Evolutionary conservation across 345 rosid genomes (phyloP), one percentile per base, ranked within the genome.

Genomic region (Xanthoceras sorbifolium): DNA sequence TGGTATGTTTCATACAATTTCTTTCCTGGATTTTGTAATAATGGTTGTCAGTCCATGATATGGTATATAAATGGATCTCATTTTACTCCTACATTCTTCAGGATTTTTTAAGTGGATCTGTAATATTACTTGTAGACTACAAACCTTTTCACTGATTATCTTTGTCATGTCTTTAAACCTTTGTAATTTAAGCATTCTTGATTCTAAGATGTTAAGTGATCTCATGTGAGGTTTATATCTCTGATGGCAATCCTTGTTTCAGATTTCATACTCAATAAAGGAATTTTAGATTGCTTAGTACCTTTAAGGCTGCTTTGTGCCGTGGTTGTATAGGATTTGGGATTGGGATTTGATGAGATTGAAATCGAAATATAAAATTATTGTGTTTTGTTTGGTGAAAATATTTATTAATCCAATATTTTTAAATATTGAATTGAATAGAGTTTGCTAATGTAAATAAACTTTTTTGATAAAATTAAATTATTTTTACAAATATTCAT

Each of bases 1-100:
- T 77, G 99, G 99, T 95, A 89, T 72, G 87, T 15, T 73, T 22
- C 28, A n/a, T 74, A 23, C 31, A 55, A 14, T 26, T 77, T 36
- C 46, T 64, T 70, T 52, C 63, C 57, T 69, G 28, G 17, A 64
- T 22, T 64, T 60, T 22, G 73, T 20, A 64, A 57, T 34, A 38
- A 44, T 14, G 42, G 26, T 59, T 65, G 36, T 55, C 63, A 48
- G 7, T 46, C 54, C 61, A 52, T n/a, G 64, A 29, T 26, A 32
- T 18, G 34, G 38, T 28, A 28, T 29, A 18, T 34, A 55, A 32
- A 26, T 54, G 64, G 61, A 54, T 60, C 34, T 38, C 66, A 25
- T 72, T 72, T 22, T 7, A 22, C 17, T 3, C 5, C 29, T 36
- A 12, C 50, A 18, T 22, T 15, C 22, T 26, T 9, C 44, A 50